Evolutionary conservation across 2,329 filamentous ascomycete species (phyloP).

Genomic region (Coccinonectria pachysandricola): DNA sequence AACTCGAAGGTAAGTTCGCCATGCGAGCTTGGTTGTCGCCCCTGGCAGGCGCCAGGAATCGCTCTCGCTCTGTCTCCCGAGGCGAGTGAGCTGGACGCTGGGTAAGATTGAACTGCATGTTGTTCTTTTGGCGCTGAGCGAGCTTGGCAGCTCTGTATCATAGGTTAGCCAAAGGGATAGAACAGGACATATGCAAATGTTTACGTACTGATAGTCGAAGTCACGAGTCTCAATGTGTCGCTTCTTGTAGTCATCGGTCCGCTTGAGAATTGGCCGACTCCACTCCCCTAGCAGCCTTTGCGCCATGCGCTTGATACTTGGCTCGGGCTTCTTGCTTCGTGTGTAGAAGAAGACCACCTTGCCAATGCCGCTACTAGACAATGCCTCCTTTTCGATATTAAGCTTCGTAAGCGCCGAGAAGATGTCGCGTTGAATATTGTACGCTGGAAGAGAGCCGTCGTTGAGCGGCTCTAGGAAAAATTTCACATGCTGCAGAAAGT

Average conservation of each 20-base stretch:
- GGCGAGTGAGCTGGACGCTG: slow-evolving; percentile 36
- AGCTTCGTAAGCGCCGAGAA: slow-evolving; percentile 71
- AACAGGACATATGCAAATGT: too few species aligned
- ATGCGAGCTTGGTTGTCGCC: slow-evolving; percentile 47
- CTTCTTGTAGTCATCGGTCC: slow-evolving; percentile 91
- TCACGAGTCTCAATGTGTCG: slow-evolving; percentile 55
- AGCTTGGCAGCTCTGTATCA: slow-evolving; percentile 44
- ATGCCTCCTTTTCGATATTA: slow-evolving; percentile 81
- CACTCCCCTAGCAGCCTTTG: slow-evolving; percentile 90
- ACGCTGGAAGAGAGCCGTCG: slow-evolving; percentile 87
- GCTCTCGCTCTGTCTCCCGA: slow-evolving; percentile 45
- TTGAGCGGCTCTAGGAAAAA: slow-evolving; percentile 96
- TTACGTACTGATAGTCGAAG: slow-evolving; percentile 51
- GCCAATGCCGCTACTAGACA: slow-evolving; percentile 86
- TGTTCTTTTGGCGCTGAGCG: slow-evolving; percentile 38
- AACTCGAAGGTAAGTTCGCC: slow-evolving; percentile 43
- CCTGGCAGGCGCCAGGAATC: slow-evolving; percentile 45
- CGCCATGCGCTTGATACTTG: slow-evolving; percentile 83
- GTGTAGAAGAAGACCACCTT: slow-evolving; percentile 97
- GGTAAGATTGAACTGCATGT: slow-evolving; percentile 39
- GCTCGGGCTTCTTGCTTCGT: slow-evolving; percentile 81
- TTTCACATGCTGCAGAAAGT: slow-evolving; percentile 87
- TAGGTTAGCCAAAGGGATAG: too few species aligned
- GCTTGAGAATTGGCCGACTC: slow-evolving; percentile 88
- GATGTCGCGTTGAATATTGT: slow-evolving; percentile 93